phyloP scores from a whole-genome alignment of 192 early-diverging fungal genomes.

The Coemansia sp. region DNA sequence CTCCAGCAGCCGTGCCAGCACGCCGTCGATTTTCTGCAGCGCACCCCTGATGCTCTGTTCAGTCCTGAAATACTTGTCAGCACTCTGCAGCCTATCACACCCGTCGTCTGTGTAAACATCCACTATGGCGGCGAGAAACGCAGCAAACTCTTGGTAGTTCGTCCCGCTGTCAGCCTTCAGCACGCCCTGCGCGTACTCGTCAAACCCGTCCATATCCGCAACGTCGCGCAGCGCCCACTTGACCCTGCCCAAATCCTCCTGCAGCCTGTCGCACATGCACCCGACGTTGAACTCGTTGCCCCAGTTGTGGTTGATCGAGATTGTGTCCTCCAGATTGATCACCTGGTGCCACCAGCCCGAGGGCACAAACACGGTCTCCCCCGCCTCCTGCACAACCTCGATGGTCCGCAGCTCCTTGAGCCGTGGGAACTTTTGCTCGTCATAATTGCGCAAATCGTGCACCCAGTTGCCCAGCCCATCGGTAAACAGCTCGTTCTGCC shows the following conservation, averaged over 20 bases:
- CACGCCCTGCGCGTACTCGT: constrained; percentile 32
- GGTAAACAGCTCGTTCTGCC: constrained; percentile 60
- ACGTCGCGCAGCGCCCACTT: constrained; percentile 57
- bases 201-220: constrained; percentile 40
- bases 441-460: constrained; percentile 57
- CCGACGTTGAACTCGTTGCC: constrained; percentile 61
- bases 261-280: constrained; percentile 48
- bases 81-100: background rate
- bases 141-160: constrained; percentile 31
- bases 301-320: constrained; percentile 82
- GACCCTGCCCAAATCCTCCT: constrained; percentile 50
- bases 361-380: constrained; percentile 72
- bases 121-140: constrained; percentile 20
- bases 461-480: constrained; percentile 57
- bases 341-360: constrained; percentile 77
- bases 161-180: constrained; percentile 34
- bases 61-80: constrained; percentile 19
- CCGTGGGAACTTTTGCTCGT: constrained; percentile 49
- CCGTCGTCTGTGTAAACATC: background rate
- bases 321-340: constrained; percentile 63
- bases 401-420: constrained; percentile 50
- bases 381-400: constrained; percentile 58
- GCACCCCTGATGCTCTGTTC: constrained; percentile 11
- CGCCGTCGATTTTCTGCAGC: constrained; percentile 5
- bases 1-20: constrained; percentile 15